Conservation (phyloP, 1,284 basidiomycete genomes). For the Inonotus hispidus region DNA sequence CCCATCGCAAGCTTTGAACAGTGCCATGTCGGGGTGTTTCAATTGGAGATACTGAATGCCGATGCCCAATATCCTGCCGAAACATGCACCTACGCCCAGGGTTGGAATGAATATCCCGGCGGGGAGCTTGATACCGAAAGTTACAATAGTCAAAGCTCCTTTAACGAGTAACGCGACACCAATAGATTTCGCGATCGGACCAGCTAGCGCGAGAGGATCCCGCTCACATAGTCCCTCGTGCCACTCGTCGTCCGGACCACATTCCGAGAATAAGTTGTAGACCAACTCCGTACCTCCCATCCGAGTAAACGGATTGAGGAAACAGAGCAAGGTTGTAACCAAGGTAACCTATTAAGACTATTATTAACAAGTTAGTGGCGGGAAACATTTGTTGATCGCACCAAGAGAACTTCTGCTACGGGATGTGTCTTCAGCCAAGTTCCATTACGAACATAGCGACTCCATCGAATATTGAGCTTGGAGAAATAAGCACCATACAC, state of each 20-base stretch:
- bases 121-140: constrained; percentile 91
- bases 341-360: constrained; percentile 57
- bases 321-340: constrained; percentile 73
- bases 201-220: constrained; percentile 59
- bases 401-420: constrained; percentile 78
- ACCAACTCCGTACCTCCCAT: constrained; percentile 97
- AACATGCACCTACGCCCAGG: constrained; percentile 94
- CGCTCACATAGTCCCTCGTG: constrained; percentile 71
- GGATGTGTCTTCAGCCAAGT: constrained; percentile 82
- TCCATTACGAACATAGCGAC: constrained; percentile 70
- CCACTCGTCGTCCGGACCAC: constrained; percentile 47
- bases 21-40: constrained; percentile 51
- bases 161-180: constrained; percentile 77
- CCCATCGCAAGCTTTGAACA: constrained; percentile 65
- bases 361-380: neutral
- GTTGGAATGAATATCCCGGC: constrained; percentile 98
- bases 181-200: constrained; percentile 65
- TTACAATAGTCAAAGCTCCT: constrained; percentile 80
- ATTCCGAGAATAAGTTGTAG: constrained; percentile 87
- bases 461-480: constrained; percentile 89
- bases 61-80: constrained; percentile 86
- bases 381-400: constrained; percentile 34
- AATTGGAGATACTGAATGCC: constrained; percentile 75
- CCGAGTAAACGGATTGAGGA: constrained; percentile 85
- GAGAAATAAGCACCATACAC: constrained; percentile 94